A percentile compares a stretch with the other conserved stretches of the same genome.
Conservation (phyloP, 2,329 filamentous ascomycete genomes). For the Microsporum ferrugineum region DNA sequence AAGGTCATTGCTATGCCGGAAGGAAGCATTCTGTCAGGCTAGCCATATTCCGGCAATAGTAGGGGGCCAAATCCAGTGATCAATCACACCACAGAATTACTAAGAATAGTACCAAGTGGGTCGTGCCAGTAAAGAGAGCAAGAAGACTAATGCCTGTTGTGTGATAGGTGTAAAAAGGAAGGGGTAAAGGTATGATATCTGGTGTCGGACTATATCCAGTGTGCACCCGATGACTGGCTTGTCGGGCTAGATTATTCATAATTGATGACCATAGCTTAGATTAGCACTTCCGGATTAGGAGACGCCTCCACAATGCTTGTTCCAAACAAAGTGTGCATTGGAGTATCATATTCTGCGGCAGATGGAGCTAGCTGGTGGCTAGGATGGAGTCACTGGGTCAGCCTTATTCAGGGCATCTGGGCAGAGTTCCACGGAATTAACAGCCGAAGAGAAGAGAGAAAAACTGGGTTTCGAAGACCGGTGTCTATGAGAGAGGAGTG, state of each 20-base stretch:
- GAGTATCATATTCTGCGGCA: not conserved
- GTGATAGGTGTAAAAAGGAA: not conserved
- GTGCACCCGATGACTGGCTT: not conserved
- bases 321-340: constrained; percentile 2
- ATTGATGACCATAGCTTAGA: not conserved
- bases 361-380: not conserved
- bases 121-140: not conserved
- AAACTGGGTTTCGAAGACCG: not conserved
- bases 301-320: not conserved
- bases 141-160: not conserved
- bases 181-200: not conserved
- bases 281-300: constrained; percentile 3
- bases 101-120: not conserved
- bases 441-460: not conserved
- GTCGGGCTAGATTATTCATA: not conserved
- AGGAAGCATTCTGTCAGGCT: not conserved
- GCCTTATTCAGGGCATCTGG: not conserved
- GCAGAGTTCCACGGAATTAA: not conserved
- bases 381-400: not conserved
- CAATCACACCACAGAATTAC: not conserved
- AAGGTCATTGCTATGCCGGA: not conserved
- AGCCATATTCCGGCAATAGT: not conserved
- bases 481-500: not conserved
- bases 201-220: not conserved
- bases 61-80: not conserved